Base-by-base conservation (phyloP, 2,329 filamentous ascomycete genomes). In the Colletotrichum orchidophilum region DNA sequence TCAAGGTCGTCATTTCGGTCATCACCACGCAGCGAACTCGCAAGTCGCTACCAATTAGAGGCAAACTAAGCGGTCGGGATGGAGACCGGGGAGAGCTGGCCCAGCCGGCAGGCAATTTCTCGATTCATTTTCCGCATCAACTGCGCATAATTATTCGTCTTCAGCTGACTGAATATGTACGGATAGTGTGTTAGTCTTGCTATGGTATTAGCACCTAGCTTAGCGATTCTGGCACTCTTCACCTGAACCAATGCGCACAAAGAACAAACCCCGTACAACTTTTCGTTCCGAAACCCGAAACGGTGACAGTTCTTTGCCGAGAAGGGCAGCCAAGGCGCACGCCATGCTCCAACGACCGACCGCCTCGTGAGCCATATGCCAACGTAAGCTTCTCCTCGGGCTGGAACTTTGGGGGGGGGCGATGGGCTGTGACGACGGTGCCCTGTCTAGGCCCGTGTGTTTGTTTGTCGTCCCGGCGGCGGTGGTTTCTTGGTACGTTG, bases 291-390 rank as follows among this genome's bases (percentile, higher is more conserved):
- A 39, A 33, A 61, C 49, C 60, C 18, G n/a, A 9, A 35, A 29
- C 33, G 21, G 26, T 55, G 63, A 35, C 63, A n/a, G 13, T 15
- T 15, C 29, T 21, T 67, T 2, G 67, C 67, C 63, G 35, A 70
- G 57, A 70, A 67, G 26, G 65, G 69, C 53, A 71, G 69, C 69
- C 69, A 70, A 71, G 69, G 29, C 65, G 58, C 69, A 71, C 42
- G n/a, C 52, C 52, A 59, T 68, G 65, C 65, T 31, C 52, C 46
- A 21, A 12, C 42, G 35, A 59, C 29, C 63, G 27, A 15, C 42
- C 58, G 35, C 11, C 33, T 11, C 7, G 18, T 13, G 39, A 53
- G 46, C n/a, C 67, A 31, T 59, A 18, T 55, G 67, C 21, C 27
- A 18, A n/a, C n/a, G n/a, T n/a, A n/a, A 11, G 60, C 33, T 24